These are phyloP conservation scores for Ogataea corticis DNA, from an alignment of 805 yeast species.

Conservation along the genomic window DNA sequence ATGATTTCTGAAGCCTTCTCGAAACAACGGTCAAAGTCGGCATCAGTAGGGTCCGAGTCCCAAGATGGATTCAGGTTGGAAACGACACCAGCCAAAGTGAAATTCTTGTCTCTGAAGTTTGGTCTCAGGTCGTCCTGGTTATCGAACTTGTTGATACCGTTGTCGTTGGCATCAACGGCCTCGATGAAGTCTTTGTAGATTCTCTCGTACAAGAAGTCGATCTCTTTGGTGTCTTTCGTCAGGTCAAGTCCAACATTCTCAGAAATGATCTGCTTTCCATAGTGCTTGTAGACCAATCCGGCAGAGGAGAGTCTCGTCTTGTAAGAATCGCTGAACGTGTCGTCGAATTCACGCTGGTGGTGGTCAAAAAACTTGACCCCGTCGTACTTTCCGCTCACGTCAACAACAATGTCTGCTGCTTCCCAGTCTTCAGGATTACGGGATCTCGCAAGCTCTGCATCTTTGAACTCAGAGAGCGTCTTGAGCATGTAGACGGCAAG, in stretches of 20 bases:
- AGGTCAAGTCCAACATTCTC: constrained; percentile 46
- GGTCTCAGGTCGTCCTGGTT: constrained; percentile 52
- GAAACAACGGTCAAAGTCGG: constrained; percentile 66
- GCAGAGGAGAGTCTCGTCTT: constrained; percentile 89
- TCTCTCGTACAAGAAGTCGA: constrained; percentile 68
- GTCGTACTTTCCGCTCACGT: constrained; percentile 91
- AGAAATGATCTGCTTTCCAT: constrained; percentile 67
- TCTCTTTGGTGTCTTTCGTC: constrained; percentile 37
- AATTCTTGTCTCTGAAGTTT: constrained; percentile 68
- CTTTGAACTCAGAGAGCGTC: constrained; percentile 63
- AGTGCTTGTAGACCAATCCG: constrained; percentile 88
- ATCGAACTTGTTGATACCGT: constrained; percentile 78
- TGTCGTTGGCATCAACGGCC: constrained; percentile 93
- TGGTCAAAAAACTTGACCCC: constrained; percentile 87
- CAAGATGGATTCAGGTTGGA: constrained; percentile 83
- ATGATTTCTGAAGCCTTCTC: constrained; percentile 72
- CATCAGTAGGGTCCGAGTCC: constrained; percentile 69
- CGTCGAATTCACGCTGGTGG: constrained; percentile 89
- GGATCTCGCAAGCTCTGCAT: constrained; percentile 75
- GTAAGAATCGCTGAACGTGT: constrained; percentile 63
- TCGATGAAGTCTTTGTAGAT: constrained; percentile 88
- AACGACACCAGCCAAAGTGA: constrained; percentile 77
- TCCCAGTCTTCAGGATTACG: constrained; percentile 85
- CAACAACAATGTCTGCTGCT: constrained; percentile 86
- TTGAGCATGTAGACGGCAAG: constrained; percentile 87